phyloP scores from a whole-genome alignment of 2,329 filamentous ascomycete genomes.

The Penicillium sclerotiorum region DNA sequence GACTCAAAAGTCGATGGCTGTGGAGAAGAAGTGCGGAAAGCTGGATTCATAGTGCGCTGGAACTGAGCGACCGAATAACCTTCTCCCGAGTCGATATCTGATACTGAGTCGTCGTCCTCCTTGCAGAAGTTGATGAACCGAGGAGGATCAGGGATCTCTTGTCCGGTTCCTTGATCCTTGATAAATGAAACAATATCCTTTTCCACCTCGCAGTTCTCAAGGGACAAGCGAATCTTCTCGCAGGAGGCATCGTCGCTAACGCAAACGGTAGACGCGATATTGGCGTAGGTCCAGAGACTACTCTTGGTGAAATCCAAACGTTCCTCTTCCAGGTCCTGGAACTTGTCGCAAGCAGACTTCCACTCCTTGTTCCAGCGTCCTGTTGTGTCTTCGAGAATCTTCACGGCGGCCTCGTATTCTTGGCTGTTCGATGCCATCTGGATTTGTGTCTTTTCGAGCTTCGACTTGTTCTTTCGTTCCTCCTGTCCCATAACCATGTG shows the following conservation, averaged over 20 bases:
- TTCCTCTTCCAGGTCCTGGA: constrained; percentile 98
- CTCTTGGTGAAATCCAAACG: constrained; percentile 96
- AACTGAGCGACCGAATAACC: constrained; percentile 97
- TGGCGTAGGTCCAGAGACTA: constrained; percentile 96
- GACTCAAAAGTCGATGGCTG: constrained; percentile 92
- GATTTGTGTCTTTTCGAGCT: constrained; percentile 97
- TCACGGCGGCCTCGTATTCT: constrained; percentile 92
- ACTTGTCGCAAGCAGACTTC: constrained; percentile 96
- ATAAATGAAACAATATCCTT: constrained; percentile 93
- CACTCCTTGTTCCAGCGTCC: constrained; percentile 96
- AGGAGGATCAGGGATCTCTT: constrained; percentile 95
- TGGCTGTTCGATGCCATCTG: constrained; percentile 87
- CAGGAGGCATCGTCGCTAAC: constrained; percentile 96
- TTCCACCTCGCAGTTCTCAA: constrained; percentile 95
- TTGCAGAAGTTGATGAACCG: constrained; percentile 99
- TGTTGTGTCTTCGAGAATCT: constrained; percentile 91
- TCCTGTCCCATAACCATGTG: constrained; percentile 99
- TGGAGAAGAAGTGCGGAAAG: constrained; percentile 92
- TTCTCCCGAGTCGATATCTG: constrained; percentile 85
- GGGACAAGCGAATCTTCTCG: constrained; percentile 89
- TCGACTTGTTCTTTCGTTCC: constrained; percentile 97
- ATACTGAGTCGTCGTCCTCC: constrained; percentile 77
- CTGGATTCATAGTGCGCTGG: constrained; percentile 90
- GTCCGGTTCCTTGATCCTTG: constrained; percentile 82
- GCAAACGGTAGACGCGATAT: constrained; percentile 94